Evolutionary conservation across 1,284 basidiomycete genomes (phyloP), one percentile per base, ranked within the genome.

Genomic region (Apiotrichum laibachii): DNA sequence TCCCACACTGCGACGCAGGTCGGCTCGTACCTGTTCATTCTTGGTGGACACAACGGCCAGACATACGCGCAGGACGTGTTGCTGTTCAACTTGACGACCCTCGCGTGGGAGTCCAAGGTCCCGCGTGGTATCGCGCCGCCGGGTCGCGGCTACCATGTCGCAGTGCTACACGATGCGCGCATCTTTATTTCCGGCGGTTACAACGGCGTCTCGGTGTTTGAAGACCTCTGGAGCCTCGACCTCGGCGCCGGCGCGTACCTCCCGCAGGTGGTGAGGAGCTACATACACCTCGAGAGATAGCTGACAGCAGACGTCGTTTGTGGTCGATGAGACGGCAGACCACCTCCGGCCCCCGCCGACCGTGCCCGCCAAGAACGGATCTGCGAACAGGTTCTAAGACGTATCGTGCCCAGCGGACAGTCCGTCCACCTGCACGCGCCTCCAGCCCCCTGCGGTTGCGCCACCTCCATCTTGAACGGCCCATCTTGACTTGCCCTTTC

Each of bases 1-100:
- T 89, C 90, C 33, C 92, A 96, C 69, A 89, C 88, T 6, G 84
- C 91, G 5, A 92, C 91, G 0, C 90, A 90, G 72, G 89, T 96
- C 18, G 93, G 93, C n/a, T 92, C 90, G 1, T 94, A 92, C 70
- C 84, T 96, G 0, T 93, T 93, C 78, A 84, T 95, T 57, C 83
- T 88, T 58, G 93, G 92, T 3, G 92, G 93, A 0, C 92, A 95
- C 77, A 88, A 93, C 67, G 88, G 88, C 11, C 79, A 81, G 21
- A 81, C 85, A 47, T 96, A 95, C 75, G 85, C 84, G 31, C 85
- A 86, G 19, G 89, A 95, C 19, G 80, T 95, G 11, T 80, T 92
- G 15, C 81, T 90, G 8, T 91, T 93, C 78, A 93, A 95, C 70
- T 85, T 95, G 35, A 88, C 90, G 90, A 66, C 53, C 68, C 66